Base-by-base conservation (phyloP, 2,329 filamentous ascomycete genomes). In the Fusarium dlaminii region DNA sequence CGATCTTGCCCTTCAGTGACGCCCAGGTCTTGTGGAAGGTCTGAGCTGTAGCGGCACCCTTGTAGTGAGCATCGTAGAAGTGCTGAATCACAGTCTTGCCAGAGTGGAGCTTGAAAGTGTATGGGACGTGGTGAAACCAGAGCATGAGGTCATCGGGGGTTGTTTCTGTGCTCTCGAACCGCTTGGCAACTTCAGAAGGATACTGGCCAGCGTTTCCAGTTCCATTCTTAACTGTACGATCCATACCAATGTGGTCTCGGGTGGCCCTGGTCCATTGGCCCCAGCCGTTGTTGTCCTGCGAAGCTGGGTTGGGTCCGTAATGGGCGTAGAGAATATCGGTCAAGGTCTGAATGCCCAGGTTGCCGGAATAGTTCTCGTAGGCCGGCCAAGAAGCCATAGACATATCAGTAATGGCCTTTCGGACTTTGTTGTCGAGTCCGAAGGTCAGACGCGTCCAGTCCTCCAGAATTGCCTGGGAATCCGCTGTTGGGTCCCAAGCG, bases 51-150 rank as follows among this genome's bases (percentile, higher is more conserved):
- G 84, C 86, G 10, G 90, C 87, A 12, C 90, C 90, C 13, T 81
- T 80, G 71, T 91, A 91, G 69, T 91, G 90, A 1, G 89, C 88
- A 68, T 91, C 87, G 76, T 91, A 91, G 79, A 91, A 90, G 76
- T 91, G 89, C 75, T 91, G 90, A 58, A 91, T 91, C 6, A 94
- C 90, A 0, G 91, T 92, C 80, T 91, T 89, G 17, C 90, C 90
- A 1, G 87, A 89, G 15, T 90, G 85, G 4, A 94, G 85, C 12
- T 79, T 80, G 43, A 92, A 88, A 0, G 89, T 92, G 78, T 92
- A 94, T 8, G 87, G 87, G 0, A 94, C 90, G 77, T 94, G 92
- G 79, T 94, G 92, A 82, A 94, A 94, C 92, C 92, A 94, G 5
- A 94, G 83, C 6, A 94, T 80, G 3, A 94, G 83, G 29, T 93